These are phyloP conservation scores for Candida xiaguanensis DNA, from an alignment of 805 yeast species.

Conservation along the genomic window DNA sequence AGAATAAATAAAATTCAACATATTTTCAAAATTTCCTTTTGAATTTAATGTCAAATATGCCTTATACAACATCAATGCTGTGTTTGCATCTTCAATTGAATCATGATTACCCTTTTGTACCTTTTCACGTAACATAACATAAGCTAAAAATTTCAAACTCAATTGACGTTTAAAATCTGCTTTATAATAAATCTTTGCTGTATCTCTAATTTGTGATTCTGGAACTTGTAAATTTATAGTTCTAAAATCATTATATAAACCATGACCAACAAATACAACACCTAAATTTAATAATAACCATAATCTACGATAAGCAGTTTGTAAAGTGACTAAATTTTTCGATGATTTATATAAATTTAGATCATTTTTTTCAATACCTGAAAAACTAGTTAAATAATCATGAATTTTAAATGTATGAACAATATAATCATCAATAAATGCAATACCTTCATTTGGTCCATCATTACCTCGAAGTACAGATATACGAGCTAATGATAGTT, in stretches of 20 bases:
- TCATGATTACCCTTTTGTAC: constrained; percentile 96
- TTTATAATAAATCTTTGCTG: constrained; percentile 74
- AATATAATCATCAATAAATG: constrained; percentile 92
- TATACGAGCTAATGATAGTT: constrained; percentile 78
- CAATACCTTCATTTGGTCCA: constrained; percentile 62
- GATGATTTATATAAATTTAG: constrained; percentile 64
- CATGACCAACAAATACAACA: constrained; percentile 93
- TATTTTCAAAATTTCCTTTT: constrained; percentile 55
- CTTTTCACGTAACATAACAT: constrained; percentile 64
- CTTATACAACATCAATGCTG: constrained; percentile 76
- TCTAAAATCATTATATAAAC: constrained; percentile 85
- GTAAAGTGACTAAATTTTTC: constrained; percentile 71
- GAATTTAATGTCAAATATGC: constrained; percentile 62
- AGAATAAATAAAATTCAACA: constrained; percentile 62
- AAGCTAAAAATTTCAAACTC: constrained; percentile 82
- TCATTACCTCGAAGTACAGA: constrained; percentile 76
- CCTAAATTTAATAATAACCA: constrained; percentile 91
- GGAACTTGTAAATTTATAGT: constrained; percentile 92
- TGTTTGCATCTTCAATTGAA: constrained; percentile 91
- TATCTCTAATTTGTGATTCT: constrained; percentile 78
- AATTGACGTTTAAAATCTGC: constrained; percentile 72
- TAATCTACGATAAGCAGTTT: constrained; percentile 79
- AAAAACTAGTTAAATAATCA: constrained; percentile 83
- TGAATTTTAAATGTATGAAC: constrained; percentile 66
- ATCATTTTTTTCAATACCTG: constrained; percentile 95